Evolutionary conservation across 2,329 filamentous ascomycete genomes (phyloP).

Genomic region (Bertia moriformis): DNA sequence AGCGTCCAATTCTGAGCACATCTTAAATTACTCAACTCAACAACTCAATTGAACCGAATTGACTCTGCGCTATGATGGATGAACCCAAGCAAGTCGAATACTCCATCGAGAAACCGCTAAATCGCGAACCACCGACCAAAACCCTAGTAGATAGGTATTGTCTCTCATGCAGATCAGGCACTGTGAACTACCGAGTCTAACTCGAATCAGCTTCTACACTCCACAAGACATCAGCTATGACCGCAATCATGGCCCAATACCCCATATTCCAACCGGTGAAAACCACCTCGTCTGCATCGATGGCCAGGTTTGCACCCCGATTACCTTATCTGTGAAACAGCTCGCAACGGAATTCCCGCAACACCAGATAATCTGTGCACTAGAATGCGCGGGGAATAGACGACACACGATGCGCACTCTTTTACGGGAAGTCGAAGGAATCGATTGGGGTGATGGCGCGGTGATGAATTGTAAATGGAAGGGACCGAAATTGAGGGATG

Average conservation of each 20-base stretch:
- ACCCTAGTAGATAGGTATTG: conserved; percentile 15
- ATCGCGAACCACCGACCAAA: conserved; percentile 25
- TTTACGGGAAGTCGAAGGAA: conserved; percentile 36
- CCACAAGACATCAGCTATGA: conserved; percentile 23
- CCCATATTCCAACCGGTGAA: conserved; percentile 18
- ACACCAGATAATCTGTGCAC: conserved; percentile 31
- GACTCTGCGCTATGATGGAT: too few species aligned
- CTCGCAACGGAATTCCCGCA: conserved; percentile 27
- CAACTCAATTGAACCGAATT: too few species aligned
- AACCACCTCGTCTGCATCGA: conserved; percentile 15
- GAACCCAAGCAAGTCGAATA: conserved; percentile 14
- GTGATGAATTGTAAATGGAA: conserved; percentile 42
- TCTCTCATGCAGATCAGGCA: not conserved
- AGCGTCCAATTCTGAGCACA: too few species aligned
- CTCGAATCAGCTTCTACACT: conserved; percentile 28
- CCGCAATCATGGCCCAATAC: conserved; percentile 35
- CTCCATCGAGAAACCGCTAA: conserved; percentile 22
- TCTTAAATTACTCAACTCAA: too few species aligned
- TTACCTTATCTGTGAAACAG: conserved; percentile 26
- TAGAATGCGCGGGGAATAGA: conserved; percentile 41
- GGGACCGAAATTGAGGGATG: conserved; percentile 30
- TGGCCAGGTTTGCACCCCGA: conserved; percentile 24
- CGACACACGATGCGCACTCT: conserved; percentile 43
- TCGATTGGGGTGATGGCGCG: conserved; percentile 41
- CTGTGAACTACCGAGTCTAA: too few species aligned